Base-by-base conservation (phyloP, 345 rosid genomes). In the Passiflora organensis region DNA sequence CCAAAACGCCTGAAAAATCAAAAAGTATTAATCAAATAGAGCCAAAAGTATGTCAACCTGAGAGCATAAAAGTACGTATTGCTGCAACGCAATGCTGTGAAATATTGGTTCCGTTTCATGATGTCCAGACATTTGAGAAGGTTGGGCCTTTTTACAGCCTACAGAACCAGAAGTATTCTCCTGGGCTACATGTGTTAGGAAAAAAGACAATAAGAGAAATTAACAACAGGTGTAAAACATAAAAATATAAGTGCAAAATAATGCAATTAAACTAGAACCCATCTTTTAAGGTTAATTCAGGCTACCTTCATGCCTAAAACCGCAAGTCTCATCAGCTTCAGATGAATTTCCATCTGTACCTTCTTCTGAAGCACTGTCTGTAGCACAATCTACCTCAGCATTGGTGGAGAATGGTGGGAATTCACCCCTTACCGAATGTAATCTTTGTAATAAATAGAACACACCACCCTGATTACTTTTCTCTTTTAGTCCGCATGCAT, bases 81-180 rank as follows among this genome's bases (percentile, higher is more conserved):
- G 83, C 78, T 93, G 95, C 79, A 93, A 75, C 21, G 87, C 95
- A 20, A 79, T 55, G 78, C 81, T 80, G 73, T 93, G 67, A 58
- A 83, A 91, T 49, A 79, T 65, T 14, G 95, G 95, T 64, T 63
- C 80, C 14, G 23, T 32, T 53, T 71, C 69, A 57, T 63, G 54
- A 58, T 36, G 63, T 50, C 63, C 53, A 25, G 41, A 18, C 38
- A 2, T 39, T 20, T 42, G 55, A 48, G 13, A 36, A 68, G 49
- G 61, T 47, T 69, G 72, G 18, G 55, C 53, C 48, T 25, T 48
- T 18, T 64, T 60, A 43, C 28, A 43, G 48, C 65, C 62, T 16
- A 48, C 20, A 6, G 63, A 41, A 66, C 45, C 21, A 6, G 73
- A 57, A 56, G 64, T 53, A 67, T 61, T 51, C 48, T 51, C 59